A percentile compares a stretch with the other conserved stretches of the same genome.
These are phyloP conservation scores for Hibiscus mutabilis DNA, from an alignment of 345 rosid species.

Conservation along the genomic window DNA sequence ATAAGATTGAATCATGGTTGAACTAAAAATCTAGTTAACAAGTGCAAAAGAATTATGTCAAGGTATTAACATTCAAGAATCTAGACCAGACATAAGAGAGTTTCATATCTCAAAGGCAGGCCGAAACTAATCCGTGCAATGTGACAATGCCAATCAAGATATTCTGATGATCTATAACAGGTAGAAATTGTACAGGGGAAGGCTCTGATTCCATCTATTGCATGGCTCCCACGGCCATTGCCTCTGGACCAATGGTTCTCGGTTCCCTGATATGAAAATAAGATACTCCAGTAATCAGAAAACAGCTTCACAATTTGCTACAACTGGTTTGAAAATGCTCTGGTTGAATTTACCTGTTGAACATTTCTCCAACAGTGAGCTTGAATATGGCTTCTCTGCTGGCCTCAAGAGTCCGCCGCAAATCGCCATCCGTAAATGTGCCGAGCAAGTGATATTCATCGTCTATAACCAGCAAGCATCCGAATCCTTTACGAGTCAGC, in stretches of 20 bases:
- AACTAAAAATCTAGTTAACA: not conserved
- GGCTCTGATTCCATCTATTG: slow-evolving; percentile 97
- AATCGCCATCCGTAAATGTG: slow-evolving; percentile 93
- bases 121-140: slow-evolving; percentile 91
- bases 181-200: slow-evolving; percentile 90
- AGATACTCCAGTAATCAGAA: not conserved
- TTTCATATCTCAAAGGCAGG: slow-evolving; percentile 50
- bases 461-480: slow-evolving; percentile 79
- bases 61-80: not conserved
- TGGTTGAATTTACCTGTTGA: slow-evolving; percentile 59
- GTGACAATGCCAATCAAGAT: slow-evolving; percentile 79
- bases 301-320: not conserved
- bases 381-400: slow-evolving; percentile 83
- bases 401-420: slow-evolving; percentile 86
- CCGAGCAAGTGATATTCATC: slow-evolving; percentile 61
- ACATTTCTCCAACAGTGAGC: slow-evolving; percentile 92
- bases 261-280: slow-evolving; percentile 52
- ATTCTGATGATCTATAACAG: slow-evolving; percentile 57
- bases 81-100: not conserved
- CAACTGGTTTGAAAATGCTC: not conserved
- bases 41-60: not conserved
- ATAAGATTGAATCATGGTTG: not conserved
- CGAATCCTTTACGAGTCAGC: slow-evolving; percentile 89
- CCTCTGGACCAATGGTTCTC: slow-evolving; percentile 70
- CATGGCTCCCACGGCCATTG: slow-evolving; percentile 99